Evolutionary conservation across 306 rosid species (phyloP), one percentile per base, ranked within the genome.

Genomic region (Vigna nakashimae): DNA sequence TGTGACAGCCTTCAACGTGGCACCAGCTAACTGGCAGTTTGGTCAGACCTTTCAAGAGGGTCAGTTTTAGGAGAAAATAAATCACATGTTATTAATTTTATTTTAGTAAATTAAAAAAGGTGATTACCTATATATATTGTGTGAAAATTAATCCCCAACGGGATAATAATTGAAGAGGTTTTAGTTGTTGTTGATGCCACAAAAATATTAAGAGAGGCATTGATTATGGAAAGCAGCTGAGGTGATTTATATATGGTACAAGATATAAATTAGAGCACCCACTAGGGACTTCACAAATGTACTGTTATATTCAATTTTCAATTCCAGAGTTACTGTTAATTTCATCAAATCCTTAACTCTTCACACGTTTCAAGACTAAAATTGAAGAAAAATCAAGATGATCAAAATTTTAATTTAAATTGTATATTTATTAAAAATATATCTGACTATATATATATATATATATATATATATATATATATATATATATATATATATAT

Each of bases 1-100:
- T 2, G 34, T 70, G 9, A 75, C 87, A 62, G 53, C 60, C 79
- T 7, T 1, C 36, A 70, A 84, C 75, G 87, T 84, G 81, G 87
- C 87, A 46, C 75, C 84, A 18, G 5, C 34, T 32, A 46, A 75
- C 17, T 84, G 87, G 87, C 87, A 79, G 74, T 84, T 79, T 28
- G 87, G 87, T 48, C 87, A 75, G 17, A 84, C 84, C 51, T 79
- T 79, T 20, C 75, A 62, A 69, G 84, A 84, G 57, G 38, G 13
- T 45, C 81, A 79, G 15, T 74, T 84, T 75, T 79, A 62, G 68
- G 46, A 8, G 4, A 32, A 57, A 58, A 3, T 3, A 56, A 28
- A 60, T 2, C 7, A 26, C 38, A 11, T 6, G 0, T 26, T 28
- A 60, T 62, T 62, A 62, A 62, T 24, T 62, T 16, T 2, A 26